Percentiles rank a stretch among this genome's conserved stretches.
Conservation (phyloP, 2,329 filamentous ascomycete genomes). For the Sporothrix brunneoviolacea region DNA sequence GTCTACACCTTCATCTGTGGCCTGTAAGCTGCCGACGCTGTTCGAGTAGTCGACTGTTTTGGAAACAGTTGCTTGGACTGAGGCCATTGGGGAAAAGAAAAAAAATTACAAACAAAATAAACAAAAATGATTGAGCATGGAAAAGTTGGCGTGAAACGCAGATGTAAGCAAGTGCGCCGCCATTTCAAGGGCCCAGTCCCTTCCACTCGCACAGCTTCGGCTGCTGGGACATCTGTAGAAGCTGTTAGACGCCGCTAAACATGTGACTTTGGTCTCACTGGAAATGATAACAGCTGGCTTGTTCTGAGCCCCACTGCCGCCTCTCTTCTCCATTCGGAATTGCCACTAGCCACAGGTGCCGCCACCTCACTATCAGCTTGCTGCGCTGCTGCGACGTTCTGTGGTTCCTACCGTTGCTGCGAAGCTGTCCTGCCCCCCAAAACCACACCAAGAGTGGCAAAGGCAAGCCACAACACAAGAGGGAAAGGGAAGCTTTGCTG, state of each 20-base stretch:
- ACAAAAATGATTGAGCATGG: too few relatives aligned
- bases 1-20: constrained; percentile 27
- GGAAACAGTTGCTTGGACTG: too few relatives aligned
- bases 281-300: constrained; percentile 17
- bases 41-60: too few relatives aligned
- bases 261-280: background rate
- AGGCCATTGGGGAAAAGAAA: too few relatives aligned
- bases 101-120: too few relatives aligned
- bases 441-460: background rate
- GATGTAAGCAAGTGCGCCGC: too few relatives aligned
- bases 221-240: too few relatives aligned
- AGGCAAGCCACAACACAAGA: constrained; percentile 8
- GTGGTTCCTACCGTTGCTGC: constrained; percentile 5
- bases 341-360: constrained; percentile 9
- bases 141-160: too few relatives aligned
- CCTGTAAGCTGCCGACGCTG: too few relatives aligned
- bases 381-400: background rate
- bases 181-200: too few relatives aligned
- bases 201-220: too few relatives aligned
- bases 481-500: background rate
- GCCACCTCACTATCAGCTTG: background rate
- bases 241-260: too few relatives aligned
- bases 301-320: constrained; percentile 8
- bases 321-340: background rate
- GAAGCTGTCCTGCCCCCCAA: constrained; percentile 4